Percentiles rank a stretch among this genome's conserved stretches.
phyloP scores from a whole-genome alignment of 2,329 filamentous ascomycete species.

The Neonectria neomacrospora region DNA sequence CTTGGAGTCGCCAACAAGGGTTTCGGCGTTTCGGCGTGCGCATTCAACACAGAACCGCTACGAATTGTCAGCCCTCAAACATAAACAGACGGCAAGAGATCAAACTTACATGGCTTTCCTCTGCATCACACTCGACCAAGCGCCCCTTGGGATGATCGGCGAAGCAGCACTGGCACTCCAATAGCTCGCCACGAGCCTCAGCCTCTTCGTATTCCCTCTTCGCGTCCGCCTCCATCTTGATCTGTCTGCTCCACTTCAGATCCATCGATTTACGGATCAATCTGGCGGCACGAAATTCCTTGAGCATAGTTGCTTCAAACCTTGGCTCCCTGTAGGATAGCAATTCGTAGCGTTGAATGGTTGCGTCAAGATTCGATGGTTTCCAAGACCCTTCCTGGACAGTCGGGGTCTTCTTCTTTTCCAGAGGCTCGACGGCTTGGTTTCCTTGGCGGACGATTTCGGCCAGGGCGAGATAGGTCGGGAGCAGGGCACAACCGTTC shows the following conservation, averaged over 20 bases:
- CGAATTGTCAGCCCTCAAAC: conserved; percentile 20
- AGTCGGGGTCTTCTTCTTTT: conserved; percentile 29
- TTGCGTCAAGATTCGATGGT: conserved; percentile 18
- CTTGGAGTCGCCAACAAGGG: conserved; percentile 74
- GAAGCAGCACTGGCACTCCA: conserved; percentile 81
- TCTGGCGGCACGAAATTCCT: conserved; percentile 39
- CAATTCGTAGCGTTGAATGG: conserved; percentile 4
- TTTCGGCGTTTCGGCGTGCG: conserved; percentile 72
- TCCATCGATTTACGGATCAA: conserved; percentile 10
- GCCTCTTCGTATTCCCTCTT: conserved; percentile 55
- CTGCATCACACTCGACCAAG: conserved; percentile 74
- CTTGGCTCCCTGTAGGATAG: too few species aligned
- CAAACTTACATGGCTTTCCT: conserved; percentile 59
- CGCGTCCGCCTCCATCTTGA: conserved; percentile 48
- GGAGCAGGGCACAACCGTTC: conserved; percentile 31
- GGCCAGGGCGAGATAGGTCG: conserved; percentile 32
- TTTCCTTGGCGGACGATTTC: conserved; percentile 8
- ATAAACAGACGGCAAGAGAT: background rate
- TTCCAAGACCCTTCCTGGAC: conserved; percentile 3
- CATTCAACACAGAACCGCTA: conserved; percentile 77
- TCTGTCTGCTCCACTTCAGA: conserved; percentile 47
- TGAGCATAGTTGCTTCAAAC: conserved; percentile 24
- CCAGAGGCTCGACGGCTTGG: conserved; percentile 3
- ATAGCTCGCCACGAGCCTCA: conserved; percentile 61
- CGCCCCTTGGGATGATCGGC: conserved; percentile 72